These are phyloP conservation scores for Arthrocladium fulminans DNA, from an alignment of 2,329 filamentous ascomycete species.

Conservation along the genomic window DNA sequence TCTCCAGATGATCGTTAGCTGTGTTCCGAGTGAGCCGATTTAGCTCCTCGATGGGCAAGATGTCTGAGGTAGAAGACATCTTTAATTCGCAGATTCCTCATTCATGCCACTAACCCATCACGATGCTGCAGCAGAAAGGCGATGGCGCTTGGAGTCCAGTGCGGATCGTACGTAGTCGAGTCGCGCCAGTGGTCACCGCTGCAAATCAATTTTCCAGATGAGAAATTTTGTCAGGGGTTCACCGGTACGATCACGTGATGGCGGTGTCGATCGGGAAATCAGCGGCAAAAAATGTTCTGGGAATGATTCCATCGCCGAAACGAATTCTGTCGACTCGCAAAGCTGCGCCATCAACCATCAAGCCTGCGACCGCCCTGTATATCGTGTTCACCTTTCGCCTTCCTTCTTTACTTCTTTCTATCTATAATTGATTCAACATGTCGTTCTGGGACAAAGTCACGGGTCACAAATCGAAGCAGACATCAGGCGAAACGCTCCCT, in stretches of 20 bases:
- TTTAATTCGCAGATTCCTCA: background rate
- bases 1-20: background rate
- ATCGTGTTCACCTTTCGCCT: background rate
- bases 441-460: constrained; percentile 54
- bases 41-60: constrained; percentile 5
- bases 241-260: background rate
- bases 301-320: background rate
- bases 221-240: too few species aligned
- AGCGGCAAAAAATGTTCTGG: background rate
- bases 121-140: too few species aligned
- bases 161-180: too few species aligned
- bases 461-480: constrained; percentile 42
- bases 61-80: background rate
- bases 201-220: too few species aligned
- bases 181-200: too few species aligned
- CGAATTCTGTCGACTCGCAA: background rate
- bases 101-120: too few species aligned
- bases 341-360: background rate
- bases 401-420: constrained; percentile 5
- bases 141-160: too few species aligned
- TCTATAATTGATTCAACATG: constrained; percentile 32
- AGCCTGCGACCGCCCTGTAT: background rate
- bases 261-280: background rate
- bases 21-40: constrained; percentile 2
- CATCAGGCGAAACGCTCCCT: constrained; percentile 34